phyloP scores from a whole-genome alignment of 1,284 basidiomycete species.

The Albatrellus sp. region DNA sequence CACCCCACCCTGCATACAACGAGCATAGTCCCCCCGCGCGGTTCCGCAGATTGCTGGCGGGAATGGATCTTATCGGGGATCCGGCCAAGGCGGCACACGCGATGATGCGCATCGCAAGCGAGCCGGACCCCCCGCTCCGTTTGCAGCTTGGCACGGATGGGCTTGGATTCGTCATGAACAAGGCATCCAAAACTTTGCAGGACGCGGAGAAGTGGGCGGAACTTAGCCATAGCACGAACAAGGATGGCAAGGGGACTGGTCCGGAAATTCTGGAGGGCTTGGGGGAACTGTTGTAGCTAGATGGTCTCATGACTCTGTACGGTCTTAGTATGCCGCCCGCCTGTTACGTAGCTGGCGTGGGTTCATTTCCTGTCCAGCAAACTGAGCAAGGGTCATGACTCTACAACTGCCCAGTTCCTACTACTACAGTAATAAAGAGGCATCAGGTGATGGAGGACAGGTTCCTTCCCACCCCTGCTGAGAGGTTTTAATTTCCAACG shows the following conservation, averaged over 20 bases:
- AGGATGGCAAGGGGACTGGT: conserved; percentile 11
- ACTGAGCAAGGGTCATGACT: too few species aligned
- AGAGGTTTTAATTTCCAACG: too few species aligned
- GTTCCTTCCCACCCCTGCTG: too few species aligned
- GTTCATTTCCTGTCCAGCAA: too few species aligned
- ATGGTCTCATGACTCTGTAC: too few species aligned
- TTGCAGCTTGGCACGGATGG: conserved; percentile 23
- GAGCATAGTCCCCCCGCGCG: conserved; percentile 5
- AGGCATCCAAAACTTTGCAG: conserved; percentile 17
- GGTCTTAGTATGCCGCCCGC: too few species aligned
- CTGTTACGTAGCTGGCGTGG: too few species aligned
- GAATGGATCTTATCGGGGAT: conserved; percentile 8
- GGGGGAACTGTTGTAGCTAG: not conserved
- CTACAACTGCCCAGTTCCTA: too few species aligned
- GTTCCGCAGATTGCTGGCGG: conserved; percentile 5
- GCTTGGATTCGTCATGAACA: conserved; percentile 14
- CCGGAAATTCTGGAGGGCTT: not conserved
- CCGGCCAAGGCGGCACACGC: conserved; percentile 11
- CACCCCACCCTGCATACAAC: conserved; percentile 12
- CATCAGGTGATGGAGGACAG: too few species aligned
- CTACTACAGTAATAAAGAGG: too few species aligned
- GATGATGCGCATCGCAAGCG: conserved; percentile 13
- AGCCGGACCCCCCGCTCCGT: conserved; percentile 19
- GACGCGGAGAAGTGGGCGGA: conserved; percentile 18
- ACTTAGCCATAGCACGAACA: conserved; percentile 19